Conservation (phyloP, 129 eudicot species). For the Tanacetum coccineum region DNA sequence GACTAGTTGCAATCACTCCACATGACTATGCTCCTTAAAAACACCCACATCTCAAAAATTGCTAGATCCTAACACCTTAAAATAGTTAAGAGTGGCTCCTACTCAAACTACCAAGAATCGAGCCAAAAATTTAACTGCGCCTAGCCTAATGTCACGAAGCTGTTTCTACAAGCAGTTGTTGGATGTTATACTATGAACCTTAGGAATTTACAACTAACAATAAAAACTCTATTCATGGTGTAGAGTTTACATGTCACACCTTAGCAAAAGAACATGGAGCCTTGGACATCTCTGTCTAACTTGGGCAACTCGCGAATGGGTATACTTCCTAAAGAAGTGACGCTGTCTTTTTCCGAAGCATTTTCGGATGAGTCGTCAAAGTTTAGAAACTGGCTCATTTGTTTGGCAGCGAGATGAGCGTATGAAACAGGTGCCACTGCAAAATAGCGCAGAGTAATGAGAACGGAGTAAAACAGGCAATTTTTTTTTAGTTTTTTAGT, state of each 20-base stretch:
- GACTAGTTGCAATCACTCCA: slow-evolving; percentile 27
- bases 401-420: slow-evolving; percentile 94
- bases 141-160: slow-evolving; percentile 12
- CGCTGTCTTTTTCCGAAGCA: slow-evolving; percentile 39
- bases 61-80: slow-evolving; percentile 20
- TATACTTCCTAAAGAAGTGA: slow-evolving; percentile 41
- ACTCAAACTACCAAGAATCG: slow-evolving; percentile 15
- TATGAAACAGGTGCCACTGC: slow-evolving; percentile 88
- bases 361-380: slow-evolving; percentile 57
- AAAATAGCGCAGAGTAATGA: slow-evolving; percentile 1
- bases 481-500: not conserved
- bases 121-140: not conserved
- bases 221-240: slow-evolving; percentile 5
- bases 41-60: slow-evolving; percentile 27
- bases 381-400: slow-evolving; percentile 76
- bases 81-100: slow-evolving; percentile 14
- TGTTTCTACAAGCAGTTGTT: slow-evolving; percentile 14
- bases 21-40: slow-evolving; percentile 24
- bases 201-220: slow-evolving; percentile 28
- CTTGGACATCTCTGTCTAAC: slow-evolving; percentile 55
- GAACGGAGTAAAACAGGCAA: not conserved
- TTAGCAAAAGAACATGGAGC: slow-evolving; percentile 94
- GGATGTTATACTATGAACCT: slow-evolving; percentile 11
- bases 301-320: slow-evolving; percentile 69
- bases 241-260: slow-evolving; percentile 12